These are phyloP conservation scores for Funneliformis caledonium DNA, from an alignment of 371 early-diverging fungal species.

Conservation along the genomic window DNA sequence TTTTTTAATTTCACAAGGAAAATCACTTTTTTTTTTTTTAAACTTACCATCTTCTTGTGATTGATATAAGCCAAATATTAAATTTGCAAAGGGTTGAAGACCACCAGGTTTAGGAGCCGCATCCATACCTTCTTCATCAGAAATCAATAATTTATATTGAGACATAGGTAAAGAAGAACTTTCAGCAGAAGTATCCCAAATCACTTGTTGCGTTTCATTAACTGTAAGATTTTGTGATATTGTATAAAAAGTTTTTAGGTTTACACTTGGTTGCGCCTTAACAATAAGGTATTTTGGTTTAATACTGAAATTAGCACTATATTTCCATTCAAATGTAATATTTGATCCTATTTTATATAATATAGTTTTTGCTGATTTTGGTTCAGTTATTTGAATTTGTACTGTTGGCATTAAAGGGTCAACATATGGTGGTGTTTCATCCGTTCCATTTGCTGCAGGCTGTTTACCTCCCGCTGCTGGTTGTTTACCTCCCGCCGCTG, in stretches of 20 bases:
- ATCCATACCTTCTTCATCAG: conserved; percentile 14
- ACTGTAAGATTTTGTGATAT: conserved; percentile 1
- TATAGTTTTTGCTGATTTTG: neutral
- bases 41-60: conserved; percentile 15
- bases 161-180: conserved; percentile 11
- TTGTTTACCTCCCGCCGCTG: neutral
- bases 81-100: neutral
- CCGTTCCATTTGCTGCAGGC: too few species aligned
- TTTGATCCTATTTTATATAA: conserved; percentile 27
- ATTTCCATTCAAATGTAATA: conserved; percentile 32
- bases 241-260: neutral
- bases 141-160: conserved; percentile 23
- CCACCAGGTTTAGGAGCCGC: neutral
- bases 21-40: neutral
- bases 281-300: conserved; percentile 1
- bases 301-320: neutral
- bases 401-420: neutral
- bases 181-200: conserved; percentile 9
- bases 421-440: neutral
- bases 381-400: neutral
- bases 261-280: neutral
- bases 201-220: neutral
- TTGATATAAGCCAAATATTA: conserved; percentile 10
- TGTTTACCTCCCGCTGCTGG: neutral
- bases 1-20: neutral